These are phyloP conservation scores for Entomortierella beljakovae DNA, from an alignment of 192 early-diverging fungal species.

Conservation along the genomic window DNA sequence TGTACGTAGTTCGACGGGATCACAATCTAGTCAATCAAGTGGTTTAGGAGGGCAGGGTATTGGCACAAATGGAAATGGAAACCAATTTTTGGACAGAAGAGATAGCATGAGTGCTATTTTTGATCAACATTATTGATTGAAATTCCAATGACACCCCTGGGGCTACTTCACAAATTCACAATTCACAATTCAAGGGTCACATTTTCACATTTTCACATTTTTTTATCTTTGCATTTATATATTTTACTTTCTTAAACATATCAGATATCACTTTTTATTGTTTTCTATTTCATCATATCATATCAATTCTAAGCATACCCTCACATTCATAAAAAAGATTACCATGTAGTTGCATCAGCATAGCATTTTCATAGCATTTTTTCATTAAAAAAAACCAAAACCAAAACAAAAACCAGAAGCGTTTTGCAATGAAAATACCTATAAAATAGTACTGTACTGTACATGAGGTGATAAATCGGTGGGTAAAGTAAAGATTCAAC, in stretches of 20 bases:
- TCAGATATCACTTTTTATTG: not conserved
- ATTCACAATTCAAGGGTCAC: too few relatives aligned
- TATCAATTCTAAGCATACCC: constrained; percentile 23
- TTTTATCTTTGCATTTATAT: constrained; percentile 5
- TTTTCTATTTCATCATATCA: constrained; percentile 5
- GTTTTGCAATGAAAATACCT: too few relatives aligned
- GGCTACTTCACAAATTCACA: not conserved
- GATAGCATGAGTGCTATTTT: constrained; percentile 56
- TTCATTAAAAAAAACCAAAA: constrained; percentile 1
- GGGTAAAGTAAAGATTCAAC: too few relatives aligned
- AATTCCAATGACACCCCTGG: too few relatives aligned
- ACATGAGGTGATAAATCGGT: too few relatives aligned
- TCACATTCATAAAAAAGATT: constrained; percentile 7
- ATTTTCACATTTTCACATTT: not conserved
- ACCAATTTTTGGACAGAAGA: constrained; percentile 36
- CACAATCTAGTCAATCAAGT: constrained; percentile 39
- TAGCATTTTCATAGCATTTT: constrained; percentile 39
- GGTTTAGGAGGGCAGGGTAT: constrained; percentile 33
- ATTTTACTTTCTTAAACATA: not conserved
- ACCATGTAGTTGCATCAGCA: constrained; percentile 28
- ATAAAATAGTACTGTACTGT: too few relatives aligned
- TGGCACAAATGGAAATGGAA: constrained; percentile 26
- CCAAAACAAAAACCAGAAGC: too few relatives aligned
- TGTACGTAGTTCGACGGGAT: constrained; percentile 67
- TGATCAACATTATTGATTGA: constrained; percentile 47